A percentile compares a stretch with the other conserved stretches of the same genome.
Conservation (phyloP, 2,329 filamentous ascomycete genomes). For the Aulographum hederae region DNA sequence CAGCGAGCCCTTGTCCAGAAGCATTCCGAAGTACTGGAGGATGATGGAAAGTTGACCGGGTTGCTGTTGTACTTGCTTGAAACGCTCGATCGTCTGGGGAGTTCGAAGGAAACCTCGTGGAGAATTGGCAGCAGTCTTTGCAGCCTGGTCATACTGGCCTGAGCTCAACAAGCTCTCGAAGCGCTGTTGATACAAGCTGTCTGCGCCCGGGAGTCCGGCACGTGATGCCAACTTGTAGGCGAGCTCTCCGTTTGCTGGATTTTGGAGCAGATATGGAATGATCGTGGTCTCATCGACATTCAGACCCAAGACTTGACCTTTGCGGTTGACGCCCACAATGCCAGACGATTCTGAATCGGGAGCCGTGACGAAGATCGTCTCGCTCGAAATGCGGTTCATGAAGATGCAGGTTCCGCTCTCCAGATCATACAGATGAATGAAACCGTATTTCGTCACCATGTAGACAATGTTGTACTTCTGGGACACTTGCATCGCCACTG, state of each 20-base stretch:
- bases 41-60: slow-evolving; percentile 84
- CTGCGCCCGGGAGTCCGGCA: slow-evolving; percentile 82
- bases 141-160: slow-evolving; percentile 72
- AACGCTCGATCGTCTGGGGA: slow-evolving; percentile 83
- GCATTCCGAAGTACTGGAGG: slow-evolving; percentile 92
- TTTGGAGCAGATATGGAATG: slow-evolving; percentile 89
- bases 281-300: slow-evolving; percentile 82
- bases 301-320: slow-evolving; percentile 89
- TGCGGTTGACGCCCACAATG: slow-evolving; percentile 88
- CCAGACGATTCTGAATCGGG: slow-evolving; percentile 69
- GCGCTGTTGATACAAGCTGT: slow-evolving; percentile 79
- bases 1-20: slow-evolving; percentile 83
- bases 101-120: slow-evolving; percentile 90
- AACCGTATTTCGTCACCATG: slow-evolving; percentile 95
- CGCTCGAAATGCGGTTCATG: slow-evolving; percentile 99
- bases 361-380: slow-evolving; percentile 94
- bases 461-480: slow-evolving; percentile 94
- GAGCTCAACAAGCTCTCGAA: slow-evolving; percentile 74
- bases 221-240: slow-evolving; percentile 93
- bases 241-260: slow-evolving; percentile 81
- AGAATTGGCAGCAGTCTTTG: slow-evolving; percentile 92
- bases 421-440: slow-evolving; percentile 96
- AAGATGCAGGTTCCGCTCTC: slow-evolving; percentile 93
- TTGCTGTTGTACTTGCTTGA: slow-evolving; percentile 70
- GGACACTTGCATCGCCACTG: slow-evolving; percentile 92